phyloP scores from a whole-genome alignment of 2,329 filamentous ascomycete species.

The Penicillium sp. region DNA sequence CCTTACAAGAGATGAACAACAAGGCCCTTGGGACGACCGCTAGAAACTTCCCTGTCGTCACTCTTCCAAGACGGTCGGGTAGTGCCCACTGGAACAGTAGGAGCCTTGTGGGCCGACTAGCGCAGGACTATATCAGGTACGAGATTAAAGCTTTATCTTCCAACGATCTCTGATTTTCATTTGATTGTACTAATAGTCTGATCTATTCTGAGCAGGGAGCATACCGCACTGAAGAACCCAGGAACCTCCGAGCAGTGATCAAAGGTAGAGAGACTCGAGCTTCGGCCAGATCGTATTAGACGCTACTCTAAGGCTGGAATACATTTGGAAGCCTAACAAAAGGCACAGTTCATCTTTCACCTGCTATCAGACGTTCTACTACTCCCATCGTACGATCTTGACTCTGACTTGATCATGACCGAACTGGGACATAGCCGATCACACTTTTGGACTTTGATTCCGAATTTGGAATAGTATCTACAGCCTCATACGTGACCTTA shows the following conservation, averaged over 20 bases:
- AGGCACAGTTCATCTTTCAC: too few relatives aligned
- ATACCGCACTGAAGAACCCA: too few relatives aligned
- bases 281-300: too few relatives aligned
- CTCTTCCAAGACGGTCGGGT: background rate
- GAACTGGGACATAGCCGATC: background rate
- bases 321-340: too few relatives aligned
- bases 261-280: too few relatives aligned
- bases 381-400: background rate
- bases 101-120: background rate
- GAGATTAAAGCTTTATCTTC: background rate
- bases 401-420: background rate
- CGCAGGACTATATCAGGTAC: background rate
- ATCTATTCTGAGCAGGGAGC: too few relatives aligned
- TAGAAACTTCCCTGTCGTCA: background rate
- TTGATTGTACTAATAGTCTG: background rate
- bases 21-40: conserved; percentile 2
- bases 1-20: conserved; percentile 4
- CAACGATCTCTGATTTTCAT: background rate
- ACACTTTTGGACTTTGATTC: background rate
- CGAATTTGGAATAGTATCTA: background rate
- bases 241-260: too few relatives aligned
- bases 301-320: too few relatives aligned
- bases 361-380: too few relatives aligned
- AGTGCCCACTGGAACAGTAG: conserved; percentile 2
- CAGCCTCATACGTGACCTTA: background rate